A percentile compares a stretch with the other conserved stretches of the same genome.
These are phyloP conservation scores for Coemansia guatemalensis DNA, from an alignment of 192 early-diverging fungal species.

Conservation along the genomic window DNA sequence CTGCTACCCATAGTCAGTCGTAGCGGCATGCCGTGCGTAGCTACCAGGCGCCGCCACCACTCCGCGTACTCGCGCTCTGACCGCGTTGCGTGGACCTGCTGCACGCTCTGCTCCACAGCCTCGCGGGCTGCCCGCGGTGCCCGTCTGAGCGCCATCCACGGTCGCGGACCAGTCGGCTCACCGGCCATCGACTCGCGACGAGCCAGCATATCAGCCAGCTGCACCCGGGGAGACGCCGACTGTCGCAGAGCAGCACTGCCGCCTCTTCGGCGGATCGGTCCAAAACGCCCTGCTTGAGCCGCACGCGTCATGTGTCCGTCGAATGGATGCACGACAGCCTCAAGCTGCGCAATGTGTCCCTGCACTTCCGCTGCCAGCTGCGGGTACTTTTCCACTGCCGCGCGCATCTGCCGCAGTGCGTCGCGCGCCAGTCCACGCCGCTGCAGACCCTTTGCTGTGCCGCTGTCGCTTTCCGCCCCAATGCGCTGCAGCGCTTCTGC, in stretches of 20 bases:
- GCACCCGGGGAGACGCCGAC: slow-evolving; percentile 25
- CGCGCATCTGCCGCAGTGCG: slow-evolving; percentile 39
- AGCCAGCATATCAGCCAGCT: slow-evolving; percentile 25
- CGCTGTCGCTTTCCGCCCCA: background rate
- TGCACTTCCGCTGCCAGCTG: slow-evolving; percentile 18
- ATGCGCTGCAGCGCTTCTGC: slow-evolving; percentile 21
- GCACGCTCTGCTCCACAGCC: slow-evolving; percentile 18
- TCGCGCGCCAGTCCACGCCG: slow-evolving; percentile 31
- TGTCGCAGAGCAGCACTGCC: slow-evolving; percentile 1
- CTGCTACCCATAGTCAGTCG: slow-evolving; percentile 36
- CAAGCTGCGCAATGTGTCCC: slow-evolving; percentile 18
- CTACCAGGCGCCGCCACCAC: slow-evolving; percentile 50
- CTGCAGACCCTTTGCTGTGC: background rate
- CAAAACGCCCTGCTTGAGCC: slow-evolving; percentile 25
- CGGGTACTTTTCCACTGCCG: slow-evolving; percentile 26
- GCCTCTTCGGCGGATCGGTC: slow-evolving; percentile 24
- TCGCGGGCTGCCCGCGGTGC: slow-evolving; percentile 34
- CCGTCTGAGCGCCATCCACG: background rate
- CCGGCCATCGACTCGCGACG: background rate
- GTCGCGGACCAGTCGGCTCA: slow-evolving; percentile 1
- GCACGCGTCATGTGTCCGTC: slow-evolving; percentile 46
- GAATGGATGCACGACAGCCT: slow-evolving; percentile 44
- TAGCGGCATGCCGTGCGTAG: slow-evolving; percentile 38
- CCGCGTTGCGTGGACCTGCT: slow-evolving; percentile 20
- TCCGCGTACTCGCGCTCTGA: slow-evolving; percentile 53